phyloP scores from a whole-genome alignment of 2,329 filamentous ascomycete species.

The Phoma sp. region DNA sequence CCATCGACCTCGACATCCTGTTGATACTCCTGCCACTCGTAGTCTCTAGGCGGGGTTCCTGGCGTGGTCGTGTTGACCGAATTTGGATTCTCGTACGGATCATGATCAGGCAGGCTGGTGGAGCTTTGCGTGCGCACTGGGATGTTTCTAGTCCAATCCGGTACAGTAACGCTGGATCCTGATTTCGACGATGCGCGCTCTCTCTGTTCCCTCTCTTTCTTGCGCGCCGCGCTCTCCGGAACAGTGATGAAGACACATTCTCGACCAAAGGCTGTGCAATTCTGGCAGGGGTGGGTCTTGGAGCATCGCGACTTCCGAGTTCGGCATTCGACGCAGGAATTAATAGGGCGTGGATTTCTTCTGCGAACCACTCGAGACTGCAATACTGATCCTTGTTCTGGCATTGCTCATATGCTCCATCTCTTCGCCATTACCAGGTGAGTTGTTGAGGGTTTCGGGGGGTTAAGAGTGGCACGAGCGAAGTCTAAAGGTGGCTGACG shows the following conservation, averaged over 20 bases:
- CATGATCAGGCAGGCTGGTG: constrained; percentile 32
- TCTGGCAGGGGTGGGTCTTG: constrained; percentile 50
- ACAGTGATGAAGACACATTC: constrained; percentile 50
- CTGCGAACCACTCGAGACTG: constrained; percentile 49
- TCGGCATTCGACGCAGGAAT: constrained; percentile 49
- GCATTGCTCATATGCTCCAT: constrained; percentile 44
- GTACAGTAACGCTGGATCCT: constrained; percentile 34
- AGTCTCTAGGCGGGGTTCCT: constrained; percentile 47
- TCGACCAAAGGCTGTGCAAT: constrained; percentile 48
- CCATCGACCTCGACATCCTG: constrained; percentile 47
- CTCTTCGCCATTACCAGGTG: constrained; percentile 38
- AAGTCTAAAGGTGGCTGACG: constrained; percentile 12
- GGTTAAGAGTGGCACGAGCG: constrained; percentile 7
- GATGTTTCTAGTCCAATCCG: constrained; percentile 47
- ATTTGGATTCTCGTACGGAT: constrained; percentile 35
- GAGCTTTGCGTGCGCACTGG: constrained; percentile 42
- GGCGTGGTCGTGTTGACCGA: constrained; percentile 44
- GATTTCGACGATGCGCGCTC: constrained; percentile 34
- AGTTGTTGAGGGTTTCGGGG: constrained; percentile 20
- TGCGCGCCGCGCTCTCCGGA: constrained; percentile 46
- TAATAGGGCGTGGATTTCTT: constrained; percentile 49
- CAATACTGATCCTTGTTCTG: constrained; percentile 45
- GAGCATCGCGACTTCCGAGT: constrained; percentile 48
- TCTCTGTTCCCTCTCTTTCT: constrained; percentile 44
- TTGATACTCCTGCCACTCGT: constrained; percentile 50